Evolutionary conservation across 257 asterid species (phyloP).

Genomic region (Scutellaria galericulata): DNA sequence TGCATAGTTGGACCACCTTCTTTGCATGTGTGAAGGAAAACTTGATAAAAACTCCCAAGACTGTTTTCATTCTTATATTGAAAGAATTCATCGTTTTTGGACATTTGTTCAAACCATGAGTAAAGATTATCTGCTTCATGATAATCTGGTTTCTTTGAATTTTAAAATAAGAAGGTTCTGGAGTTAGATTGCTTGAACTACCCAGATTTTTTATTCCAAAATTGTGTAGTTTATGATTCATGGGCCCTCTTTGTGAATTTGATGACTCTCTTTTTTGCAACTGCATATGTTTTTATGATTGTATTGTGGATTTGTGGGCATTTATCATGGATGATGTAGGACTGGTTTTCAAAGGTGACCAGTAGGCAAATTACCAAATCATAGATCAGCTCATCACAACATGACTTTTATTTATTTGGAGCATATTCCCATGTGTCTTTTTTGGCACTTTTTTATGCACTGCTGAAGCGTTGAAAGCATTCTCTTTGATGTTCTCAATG

Average conservation of each 20-base stretch:
- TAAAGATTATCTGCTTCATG: not conserved
- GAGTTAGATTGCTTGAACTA: not conserved
- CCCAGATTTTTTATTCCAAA: not conserved
- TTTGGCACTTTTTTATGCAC: conserved; percentile 25
- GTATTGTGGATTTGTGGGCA: not conserved
- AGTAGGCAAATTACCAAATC: not conserved
- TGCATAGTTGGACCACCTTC: not conserved
- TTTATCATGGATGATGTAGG: not conserved
- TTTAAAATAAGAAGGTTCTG: conserved; percentile 5
- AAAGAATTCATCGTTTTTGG: not conserved
- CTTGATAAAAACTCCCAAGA: not conserved
- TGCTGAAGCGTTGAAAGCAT: conserved; percentile 17
- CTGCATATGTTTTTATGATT: not conserved
- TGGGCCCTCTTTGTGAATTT: not conserved
- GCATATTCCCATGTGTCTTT: conserved; percentile 17
- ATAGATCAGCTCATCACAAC: not conserved
- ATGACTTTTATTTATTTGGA: not conserved
- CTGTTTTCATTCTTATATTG: not conserved
- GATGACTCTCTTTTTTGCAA: no score
- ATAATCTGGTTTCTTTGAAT: not conserved
- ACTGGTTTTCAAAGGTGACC: not conserved
- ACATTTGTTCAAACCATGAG: not conserved
- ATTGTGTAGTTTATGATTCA: not conserved
- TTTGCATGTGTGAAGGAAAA: not conserved
- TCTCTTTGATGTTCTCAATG: conserved; percentile 31